phyloP scores from a whole-genome alignment of 78 protist species.

The Dictyostelium brefeldianum region DNA sequence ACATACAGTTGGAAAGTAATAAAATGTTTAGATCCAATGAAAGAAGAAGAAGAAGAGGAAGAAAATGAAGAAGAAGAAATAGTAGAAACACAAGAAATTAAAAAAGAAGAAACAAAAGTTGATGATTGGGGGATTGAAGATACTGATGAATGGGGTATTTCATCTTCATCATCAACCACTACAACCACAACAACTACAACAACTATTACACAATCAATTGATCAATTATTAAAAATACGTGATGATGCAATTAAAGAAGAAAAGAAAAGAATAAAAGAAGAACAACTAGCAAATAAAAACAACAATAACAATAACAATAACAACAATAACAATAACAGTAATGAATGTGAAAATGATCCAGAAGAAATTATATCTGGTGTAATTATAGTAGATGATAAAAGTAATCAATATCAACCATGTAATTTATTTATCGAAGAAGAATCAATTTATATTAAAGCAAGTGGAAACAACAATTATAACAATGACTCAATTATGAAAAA shows the following conservation, averaged over 20 bases:
- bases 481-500: conserved; percentile 13
- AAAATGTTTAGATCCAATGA: conserved; percentile 35
- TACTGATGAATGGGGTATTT: conserved; percentile 60
- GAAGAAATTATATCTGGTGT: conserved; percentile 39
- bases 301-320: not conserved
- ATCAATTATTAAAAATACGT: conserved; percentile 36
- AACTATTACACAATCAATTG: conserved; percentile 29
- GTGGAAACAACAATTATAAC: not conserved
- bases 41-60: conserved; percentile 45
- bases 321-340: not conserved
- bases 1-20: conserved; percentile 23
- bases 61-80: not conserved
- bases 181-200: not conserved
- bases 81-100: not conserved
- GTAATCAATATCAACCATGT: conserved; percentile 45
- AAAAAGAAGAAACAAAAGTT: not conserved
- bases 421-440: conserved; percentile 48
- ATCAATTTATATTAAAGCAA: conserved; percentile 9
- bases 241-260: conserved; percentile 32
- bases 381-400: conserved; percentile 31
- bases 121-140: conserved; percentile 71
- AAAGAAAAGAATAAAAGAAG: conserved; percentile 7
- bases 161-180: not conserved
- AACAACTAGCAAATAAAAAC: not conserved
- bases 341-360: not conserved